Conservation (phyloP, 2,329 filamentous ascomycete species). For the Celoporthe dispersa region DNA sequence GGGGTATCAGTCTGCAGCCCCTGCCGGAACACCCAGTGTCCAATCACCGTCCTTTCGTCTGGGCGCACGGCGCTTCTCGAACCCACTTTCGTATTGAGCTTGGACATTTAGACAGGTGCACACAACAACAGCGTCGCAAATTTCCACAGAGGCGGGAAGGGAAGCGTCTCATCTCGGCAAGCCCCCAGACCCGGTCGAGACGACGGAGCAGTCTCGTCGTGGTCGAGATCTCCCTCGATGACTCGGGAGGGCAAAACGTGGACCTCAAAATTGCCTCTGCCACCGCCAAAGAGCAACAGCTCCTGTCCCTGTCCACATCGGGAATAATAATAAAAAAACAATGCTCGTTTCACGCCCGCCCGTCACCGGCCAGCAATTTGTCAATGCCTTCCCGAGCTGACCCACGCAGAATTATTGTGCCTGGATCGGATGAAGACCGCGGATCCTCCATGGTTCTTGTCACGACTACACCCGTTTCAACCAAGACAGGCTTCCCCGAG, state of each 20-base stretch:
- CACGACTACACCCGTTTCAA: constrained; percentile 22
- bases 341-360: constrained; percentile 23
- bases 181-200: constrained; percentile 13
- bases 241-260: constrained; percentile 2
- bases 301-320: not conserved
- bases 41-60: constrained; percentile 1
- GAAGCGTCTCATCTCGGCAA: constrained; percentile 3
- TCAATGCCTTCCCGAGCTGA: constrained; percentile 15
- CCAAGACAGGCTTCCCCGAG: constrained; percentile 14
- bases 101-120: constrained; percentile 7
- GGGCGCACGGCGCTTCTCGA: not conserved
- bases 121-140: constrained; percentile 3
- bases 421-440: constrained; percentile 18
- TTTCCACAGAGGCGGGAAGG: not conserved
- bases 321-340: not conserved
- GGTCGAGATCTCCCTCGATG: constrained; percentile 7
- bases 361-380: constrained; percentile 18
- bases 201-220: constrained; percentile 12
- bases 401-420: constrained; percentile 10
- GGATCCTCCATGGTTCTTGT: constrained; percentile 1
- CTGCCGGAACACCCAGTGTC: not conserved
- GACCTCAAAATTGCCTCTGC: not conserved
- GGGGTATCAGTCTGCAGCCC: constrained; percentile 4
- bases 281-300: not conserved
- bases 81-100: constrained; percentile 9